A percentile compares a stretch with the other conserved stretches of the same genome.
Evolutionary conservation across 2,329 filamentous ascomycete genomes (phyloP).

Genomic region (Paecilomyces sp.): DNA sequence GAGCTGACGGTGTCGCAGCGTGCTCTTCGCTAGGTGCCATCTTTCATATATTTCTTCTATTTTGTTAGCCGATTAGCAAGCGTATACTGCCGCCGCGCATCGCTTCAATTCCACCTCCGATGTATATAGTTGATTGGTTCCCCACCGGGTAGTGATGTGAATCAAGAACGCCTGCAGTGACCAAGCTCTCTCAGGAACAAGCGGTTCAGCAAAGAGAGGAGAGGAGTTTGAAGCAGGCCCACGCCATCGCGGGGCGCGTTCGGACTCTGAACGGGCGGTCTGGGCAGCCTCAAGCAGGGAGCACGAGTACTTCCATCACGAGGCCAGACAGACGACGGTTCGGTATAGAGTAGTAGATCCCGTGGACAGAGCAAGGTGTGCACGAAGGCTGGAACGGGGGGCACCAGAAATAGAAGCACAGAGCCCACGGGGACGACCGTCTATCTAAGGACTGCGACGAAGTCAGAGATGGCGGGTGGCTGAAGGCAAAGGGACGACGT

Average conservation of each 20-base stretch:
- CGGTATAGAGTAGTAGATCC: neutral
- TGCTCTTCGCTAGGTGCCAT: neutral
- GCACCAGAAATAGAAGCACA: neutral
- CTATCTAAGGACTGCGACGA: neutral
- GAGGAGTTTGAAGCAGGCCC: neutral
- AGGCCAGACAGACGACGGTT: neutral
- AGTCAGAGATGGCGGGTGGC: neutral
- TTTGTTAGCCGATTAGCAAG: neutral
- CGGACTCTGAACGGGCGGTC: neutral
- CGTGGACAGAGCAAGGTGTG: neutral
- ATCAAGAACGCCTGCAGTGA: neutral
- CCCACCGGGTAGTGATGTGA: neutral
- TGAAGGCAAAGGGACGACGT: neutral
- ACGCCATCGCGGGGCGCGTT: conserved; percentile 2
- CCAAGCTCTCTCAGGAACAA: neutral
- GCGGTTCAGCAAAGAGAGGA: neutral
- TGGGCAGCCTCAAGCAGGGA: neutral
- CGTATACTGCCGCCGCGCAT: neutral
- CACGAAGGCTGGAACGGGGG: neutral
- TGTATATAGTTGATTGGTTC: neutral
- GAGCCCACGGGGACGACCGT: neutral
- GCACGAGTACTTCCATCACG: conserved; percentile 7
- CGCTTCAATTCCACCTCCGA: neutral
- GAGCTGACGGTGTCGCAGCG: neutral
- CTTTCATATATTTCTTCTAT: neutral